Evolutionary conservation across 768 basidiomycete genomes (phyloP).

Genomic region (Boletellus ananas): DNA sequence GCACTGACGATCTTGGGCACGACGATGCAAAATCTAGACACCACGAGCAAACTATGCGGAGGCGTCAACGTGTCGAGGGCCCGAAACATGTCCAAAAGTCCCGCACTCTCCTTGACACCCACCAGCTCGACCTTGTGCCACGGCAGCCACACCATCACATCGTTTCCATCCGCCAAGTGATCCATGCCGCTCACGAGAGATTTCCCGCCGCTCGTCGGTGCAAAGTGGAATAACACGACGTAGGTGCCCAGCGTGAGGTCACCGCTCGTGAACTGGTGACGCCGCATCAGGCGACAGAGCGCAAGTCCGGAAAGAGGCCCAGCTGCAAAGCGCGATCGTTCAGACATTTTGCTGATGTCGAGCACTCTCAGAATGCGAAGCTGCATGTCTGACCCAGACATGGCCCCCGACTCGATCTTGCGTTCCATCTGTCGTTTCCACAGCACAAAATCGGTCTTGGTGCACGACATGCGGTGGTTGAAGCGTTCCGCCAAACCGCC

Average conservation of each 20-base stretch:
- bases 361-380: constrained; percentile 44
- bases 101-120: constrained; percentile 9
- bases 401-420: constrained; percentile 28
- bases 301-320: constrained; percentile 38
- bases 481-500: constrained; percentile 54
- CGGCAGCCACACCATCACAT: constrained; percentile 45
- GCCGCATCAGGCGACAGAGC: constrained; percentile 36
- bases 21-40: constrained; percentile 27
- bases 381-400: constrained; percentile 37
- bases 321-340: constrained; percentile 26
- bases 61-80: constrained; percentile 27
- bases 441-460: constrained; percentile 43
- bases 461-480: constrained; percentile 39
- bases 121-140: constrained; percentile 41
- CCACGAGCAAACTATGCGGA: constrained; percentile 26
- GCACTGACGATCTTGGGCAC: constrained; percentile 2
- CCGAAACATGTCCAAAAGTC: constrained; percentile 16
- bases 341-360: constrained; percentile 29
- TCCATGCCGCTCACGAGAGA: constrained; percentile 35
- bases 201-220: constrained; percentile 20
- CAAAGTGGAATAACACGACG: constrained; percentile 38
- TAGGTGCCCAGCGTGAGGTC: constrained; percentile 27
- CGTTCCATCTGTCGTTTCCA: constrained; percentile 52
- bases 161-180: constrained; percentile 37
- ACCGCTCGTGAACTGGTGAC: constrained; percentile 13